Percentiles rank a stretch among this genome's conserved stretches.
Evolutionary conservation across 352 stramenopile species (phyloP).

Genomic region (Phytophthora agathidicida): DNA sequence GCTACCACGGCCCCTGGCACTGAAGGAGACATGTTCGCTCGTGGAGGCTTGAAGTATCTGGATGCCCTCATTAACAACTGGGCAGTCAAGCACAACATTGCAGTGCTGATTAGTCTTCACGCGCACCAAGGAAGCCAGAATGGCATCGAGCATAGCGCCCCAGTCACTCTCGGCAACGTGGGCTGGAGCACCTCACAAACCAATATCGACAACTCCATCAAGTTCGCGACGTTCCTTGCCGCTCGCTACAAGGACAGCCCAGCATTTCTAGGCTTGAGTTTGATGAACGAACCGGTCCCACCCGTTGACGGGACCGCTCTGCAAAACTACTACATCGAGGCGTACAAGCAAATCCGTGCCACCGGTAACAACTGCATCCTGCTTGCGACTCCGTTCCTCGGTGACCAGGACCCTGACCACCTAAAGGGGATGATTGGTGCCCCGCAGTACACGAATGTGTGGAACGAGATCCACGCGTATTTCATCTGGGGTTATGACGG

Average conservation of each 20-base stretch:
- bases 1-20: slow-evolving; percentile 3
- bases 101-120: slow-evolving; percentile 53
- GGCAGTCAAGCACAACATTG: slow-evolving; percentile 50
- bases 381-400: slow-evolving; percentile 36
- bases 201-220: slow-evolving; percentile 39
- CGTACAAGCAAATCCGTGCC: slow-evolving; percentile 43
- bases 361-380: slow-evolving; percentile 52
- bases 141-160: slow-evolving; percentile 53
- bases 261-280: slow-evolving; percentile 50
- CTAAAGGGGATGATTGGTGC: slow-evolving; percentile 35
- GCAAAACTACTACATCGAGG: slow-evolving; percentile 41
- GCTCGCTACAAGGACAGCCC: slow-evolving; percentile 41
- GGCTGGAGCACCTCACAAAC: slow-evolving; percentile 31
- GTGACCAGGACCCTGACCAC: slow-evolving; percentile 28
- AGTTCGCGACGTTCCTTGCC: slow-evolving; percentile 40
- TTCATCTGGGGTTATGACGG: slow-evolving; percentile 49
- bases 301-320: slow-evolving; percentile 20
- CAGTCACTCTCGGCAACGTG: not conserved
- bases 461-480: slow-evolving; percentile 64
- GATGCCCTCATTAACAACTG: slow-evolving; percentile 54
- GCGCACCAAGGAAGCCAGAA: slow-evolving; percentile 44
- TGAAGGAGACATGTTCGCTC: slow-evolving; percentile 18
- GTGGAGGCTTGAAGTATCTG: slow-evolving; percentile 41
- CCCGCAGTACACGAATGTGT: slow-evolving; percentile 54
- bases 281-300: slow-evolving; percentile 57